These are phyloP conservation scores for Physcomitrium patens DNA, from an alignment of 225 moss, liverwort and hornwort genomes.

Conservation along the genomic window DNA sequence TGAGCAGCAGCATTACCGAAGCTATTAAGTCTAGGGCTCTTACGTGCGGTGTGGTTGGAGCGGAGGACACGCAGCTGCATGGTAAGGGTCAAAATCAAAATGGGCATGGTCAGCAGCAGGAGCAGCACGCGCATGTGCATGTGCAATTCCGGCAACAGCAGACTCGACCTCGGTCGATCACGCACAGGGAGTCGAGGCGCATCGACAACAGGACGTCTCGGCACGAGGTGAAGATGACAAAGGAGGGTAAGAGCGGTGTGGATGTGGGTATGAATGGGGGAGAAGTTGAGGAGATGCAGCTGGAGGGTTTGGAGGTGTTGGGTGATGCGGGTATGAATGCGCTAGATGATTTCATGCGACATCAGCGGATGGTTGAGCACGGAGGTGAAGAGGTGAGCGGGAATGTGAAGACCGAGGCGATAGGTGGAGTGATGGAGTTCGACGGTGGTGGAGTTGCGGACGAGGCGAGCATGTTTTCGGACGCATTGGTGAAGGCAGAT, in stretches of 20 bases:
- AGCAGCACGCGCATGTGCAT: constrained; percentile 63
- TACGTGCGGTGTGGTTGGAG: constrained; percentile 36
- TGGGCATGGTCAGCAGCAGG: constrained; percentile 38
- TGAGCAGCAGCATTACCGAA: constrained; percentile 64
- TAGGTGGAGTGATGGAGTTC: constrained; percentile 45
- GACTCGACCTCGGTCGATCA: constrained; percentile 74
- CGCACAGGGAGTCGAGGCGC: constrained; percentile 75
- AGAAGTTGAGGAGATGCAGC: constrained; percentile 27
- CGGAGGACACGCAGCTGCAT: constrained; percentile 44
- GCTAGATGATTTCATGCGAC: too few species aligned
- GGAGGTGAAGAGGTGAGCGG: constrained; percentile 33
- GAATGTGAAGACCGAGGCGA: constrained; percentile 40
- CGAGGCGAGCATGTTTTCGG: constrained; percentile 56
- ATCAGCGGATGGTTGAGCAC: constrained; percentile 23
- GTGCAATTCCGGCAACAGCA: too few species aligned
- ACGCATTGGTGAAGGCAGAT: constrained; percentile 56
- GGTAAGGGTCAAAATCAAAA: constrained; percentile 40
- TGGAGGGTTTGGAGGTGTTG: too few species aligned
- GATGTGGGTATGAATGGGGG: constrained; percentile 28
- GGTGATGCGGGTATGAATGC: too few species aligned
- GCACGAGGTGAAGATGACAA: constrained; percentile 49
- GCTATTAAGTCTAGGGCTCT: constrained; percentile 62
- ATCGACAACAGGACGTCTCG: constrained; percentile 62
- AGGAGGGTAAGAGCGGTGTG: constrained; percentile 32
- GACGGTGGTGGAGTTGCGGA: constrained; percentile 35